Base-by-base conservation (phyloP, 139 green algal species). In the Tetraselmis chui region DNA sequence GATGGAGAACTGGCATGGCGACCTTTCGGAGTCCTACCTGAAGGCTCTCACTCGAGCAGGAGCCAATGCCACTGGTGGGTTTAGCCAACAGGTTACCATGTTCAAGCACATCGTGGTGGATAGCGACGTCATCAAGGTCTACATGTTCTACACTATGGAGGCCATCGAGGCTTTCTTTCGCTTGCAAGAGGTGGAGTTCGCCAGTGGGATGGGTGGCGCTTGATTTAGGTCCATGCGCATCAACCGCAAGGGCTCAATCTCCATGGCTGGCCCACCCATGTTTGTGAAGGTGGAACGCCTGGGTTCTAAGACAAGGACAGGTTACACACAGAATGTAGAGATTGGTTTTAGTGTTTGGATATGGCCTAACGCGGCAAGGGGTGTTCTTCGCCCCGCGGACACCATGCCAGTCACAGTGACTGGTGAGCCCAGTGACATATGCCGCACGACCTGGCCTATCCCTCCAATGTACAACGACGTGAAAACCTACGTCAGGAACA, bases 101-200 rank as follows among this genome's bases (percentile, higher is more conserved):
- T 67, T 67, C 45, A 67, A 67, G 45, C 45, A 67, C 18, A 67
- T 67, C 45, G 45, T 67, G 45, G 45, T 67, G 45, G 45, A 67
- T 18, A 67, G 45, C 45, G 45, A 67, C 45, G 45, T 67, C 45
- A 67, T 67, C 18, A 67, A 67, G 45, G 45, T 67, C 45, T 67
- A 67, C 45, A 67, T 67, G 45, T 67, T 67, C 45, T 67, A 67
- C 45, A 67, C 45, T 67, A 67, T 67, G 45, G 45, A 67, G 45
- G 45, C 45, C 45, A 67, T 67, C 45, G 45, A 67, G 45, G 45
- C 45, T 67, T 67, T 67, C 45, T 67, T 67, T 67, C 45, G 45
- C 45, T 67, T 67, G 45, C 45, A 67, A 67, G 45, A 67, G 45
- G 45, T 18, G 45, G 45, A 67, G 45, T 67, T 67, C 45, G 45